Base-by-base conservation (phyloP, 176 grass and related monocot genomes). In the Aegilops sharonensis region DNA sequence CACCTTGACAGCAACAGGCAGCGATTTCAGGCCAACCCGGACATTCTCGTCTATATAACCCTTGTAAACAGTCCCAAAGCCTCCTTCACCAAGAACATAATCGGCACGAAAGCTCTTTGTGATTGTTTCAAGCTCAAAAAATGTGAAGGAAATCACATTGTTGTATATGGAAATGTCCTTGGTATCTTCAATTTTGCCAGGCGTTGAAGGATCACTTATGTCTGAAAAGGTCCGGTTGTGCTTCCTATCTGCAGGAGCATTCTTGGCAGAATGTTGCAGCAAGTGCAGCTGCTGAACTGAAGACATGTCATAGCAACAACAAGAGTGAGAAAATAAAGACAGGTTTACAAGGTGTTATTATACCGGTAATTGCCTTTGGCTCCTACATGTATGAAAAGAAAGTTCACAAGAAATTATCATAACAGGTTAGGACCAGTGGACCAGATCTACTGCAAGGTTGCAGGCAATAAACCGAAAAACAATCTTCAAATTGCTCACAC, bases 41-140 rank as follows among this genome's bases (percentile, higher is more conserved):
- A 99, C 97, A 93, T 99, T 99, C 83, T 99, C 97, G 71, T 99
- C 97, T 92, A 99, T 99, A 31, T 99, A 99, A 43, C 97, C 97
- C 84, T 99, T 99, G 90, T 92, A 99, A 86, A 99, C 97, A 3
- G 97, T 96, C 67, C 97, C 97, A 81, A 99, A 99, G 27, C 97
- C 97, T 80, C 97, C 97, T 92, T 94, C 94, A 21, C 97, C 97
- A 80, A 99, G 97, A 70, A 96, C 89, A 82, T 99, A 99, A 84
- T 96, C 97, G 4, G 85, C 80, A 56, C 97, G 94, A 85, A 99
- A 99, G 83, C 90, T 96, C 90, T 99, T 99, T 78, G 97, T 99
- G 70, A 99, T 99, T 0, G 94, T 99, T 83, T 99, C 97, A 1
- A 99, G 97, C 79, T 99, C 97, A 81, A 90, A 99, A 87, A 99